A percentile compares a stretch with the other conserved stretches of the same genome.
phyloP scores from a whole-genome alignment of 2,329 filamentous ascomycete genomes.

The Coleophoma cylindrospora region DNA sequence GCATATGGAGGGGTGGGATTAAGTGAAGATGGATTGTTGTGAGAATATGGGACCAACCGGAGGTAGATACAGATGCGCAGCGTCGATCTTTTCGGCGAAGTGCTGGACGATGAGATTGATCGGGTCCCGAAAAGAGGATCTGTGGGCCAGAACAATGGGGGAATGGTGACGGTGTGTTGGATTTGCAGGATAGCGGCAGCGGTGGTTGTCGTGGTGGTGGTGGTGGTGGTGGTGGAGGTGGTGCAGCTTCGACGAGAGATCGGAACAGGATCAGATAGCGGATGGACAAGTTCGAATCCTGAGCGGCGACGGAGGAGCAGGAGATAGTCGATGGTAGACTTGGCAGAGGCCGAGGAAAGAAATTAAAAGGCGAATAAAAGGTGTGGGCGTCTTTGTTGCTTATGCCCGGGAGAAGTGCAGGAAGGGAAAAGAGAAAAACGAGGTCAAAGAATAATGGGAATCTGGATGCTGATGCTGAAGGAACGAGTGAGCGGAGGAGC shows the following conservation, averaged over 20 bases:
- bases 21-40: not conserved
- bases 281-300: not conserved
- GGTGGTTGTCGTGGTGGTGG: too few relatives aligned
- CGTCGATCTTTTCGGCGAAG: not conserved
- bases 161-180: too few relatives aligned
- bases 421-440: not conserved
- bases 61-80: not conserved
- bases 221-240: too few relatives aligned
- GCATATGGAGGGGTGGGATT: not conserved
- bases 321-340: not conserved
- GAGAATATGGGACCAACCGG: not conserved
- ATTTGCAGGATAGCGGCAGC: too few relatives aligned
- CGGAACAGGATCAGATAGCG: not conserved
- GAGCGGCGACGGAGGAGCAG: not conserved
- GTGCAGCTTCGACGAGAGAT: too few relatives aligned
- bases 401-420: constrained; percentile 1
- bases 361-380: not conserved
- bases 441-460: not conserved
- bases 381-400: constrained; percentile 5
- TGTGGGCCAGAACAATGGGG: not conserved
- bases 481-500: not conserved
- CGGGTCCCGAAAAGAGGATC: not conserved
- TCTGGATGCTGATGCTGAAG: not conserved
- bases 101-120: not conserved
- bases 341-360: not conserved